phyloP scores from a whole-genome alignment of 768 basidiomycete genomes.

The Rhizopogon rudus region DNA sequence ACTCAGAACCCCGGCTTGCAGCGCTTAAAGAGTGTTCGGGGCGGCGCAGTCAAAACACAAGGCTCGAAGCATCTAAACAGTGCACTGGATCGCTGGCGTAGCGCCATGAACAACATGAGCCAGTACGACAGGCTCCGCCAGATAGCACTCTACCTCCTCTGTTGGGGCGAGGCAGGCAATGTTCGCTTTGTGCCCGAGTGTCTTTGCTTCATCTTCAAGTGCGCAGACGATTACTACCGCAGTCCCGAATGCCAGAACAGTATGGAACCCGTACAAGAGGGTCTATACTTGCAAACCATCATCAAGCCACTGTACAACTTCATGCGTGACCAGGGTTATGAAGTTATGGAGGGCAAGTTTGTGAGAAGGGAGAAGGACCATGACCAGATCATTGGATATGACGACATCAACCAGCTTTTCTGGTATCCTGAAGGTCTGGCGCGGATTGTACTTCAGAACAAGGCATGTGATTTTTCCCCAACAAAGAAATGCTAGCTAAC shows the following conservation, averaged over 20 bases:
- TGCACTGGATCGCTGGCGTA: conserved; percentile 92
- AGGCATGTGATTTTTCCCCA: conserved; percentile 41
- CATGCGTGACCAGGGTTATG: conserved; percentile 97
- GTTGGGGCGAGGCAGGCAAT: conserved; percentile 98
- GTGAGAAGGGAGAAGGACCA: conserved; percentile 93
- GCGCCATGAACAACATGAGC: conserved; percentile 99
- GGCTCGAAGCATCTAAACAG: conserved; percentile 84
- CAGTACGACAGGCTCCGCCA: conserved; percentile 97
- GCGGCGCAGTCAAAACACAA: conserved; percentile 42
- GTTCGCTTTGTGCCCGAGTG: conserved; percentile 96
- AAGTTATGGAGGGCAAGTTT: conserved; percentile 92
- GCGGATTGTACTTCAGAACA: conserved; percentile 84
- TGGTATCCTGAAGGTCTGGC: conserved; percentile 99
- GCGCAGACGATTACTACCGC: conserved; percentile 99
- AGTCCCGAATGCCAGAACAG: conserved; percentile 96
- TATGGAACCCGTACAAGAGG: conserved; percentile 90
- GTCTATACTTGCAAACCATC: conserved; percentile 85
- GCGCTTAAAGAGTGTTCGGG: conserved; percentile 80
- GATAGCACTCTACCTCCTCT: conserved; percentile 91
- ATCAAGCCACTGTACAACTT: conserved; percentile 95
- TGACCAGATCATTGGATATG: conserved; percentile 96
- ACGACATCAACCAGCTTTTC: conserved; percentile 98
- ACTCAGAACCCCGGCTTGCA: conserved; percentile 91
- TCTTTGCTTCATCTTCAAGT: conserved; percentile 99
- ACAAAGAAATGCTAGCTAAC: neutral